Conservation (phyloP, 1,284 basidiomycete species). For the Cutaneotrichosporon dermatis region DNA sequence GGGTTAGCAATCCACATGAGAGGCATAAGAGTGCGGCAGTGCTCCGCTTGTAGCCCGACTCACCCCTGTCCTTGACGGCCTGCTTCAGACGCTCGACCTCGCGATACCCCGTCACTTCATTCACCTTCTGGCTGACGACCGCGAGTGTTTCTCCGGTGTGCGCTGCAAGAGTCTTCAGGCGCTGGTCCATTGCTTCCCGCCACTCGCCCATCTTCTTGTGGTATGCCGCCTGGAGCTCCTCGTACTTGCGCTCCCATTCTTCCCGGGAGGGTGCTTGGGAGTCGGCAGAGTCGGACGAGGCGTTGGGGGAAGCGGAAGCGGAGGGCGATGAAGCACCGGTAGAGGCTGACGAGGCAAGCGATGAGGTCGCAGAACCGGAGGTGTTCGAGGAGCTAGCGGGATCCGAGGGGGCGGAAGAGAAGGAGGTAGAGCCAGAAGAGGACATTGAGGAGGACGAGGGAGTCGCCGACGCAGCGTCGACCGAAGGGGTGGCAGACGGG, state of each 20-base stretch:
- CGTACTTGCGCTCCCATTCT: conserved; percentile 7
- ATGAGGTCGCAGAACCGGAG: too few relatives aligned
- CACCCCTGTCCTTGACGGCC: conserved; percentile 16
- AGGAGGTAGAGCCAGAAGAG: not conserved
- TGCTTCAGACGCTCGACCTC: conserved; percentile 77
- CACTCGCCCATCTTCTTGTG: not conserved
- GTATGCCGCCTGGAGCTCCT: conserved; percentile 6
- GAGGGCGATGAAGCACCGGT: not conserved
- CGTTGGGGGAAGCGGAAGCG: too few relatives aligned
- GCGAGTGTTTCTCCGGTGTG: conserved; percentile 56
- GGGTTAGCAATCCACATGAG: not conserved
- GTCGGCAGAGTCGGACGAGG: not conserved
- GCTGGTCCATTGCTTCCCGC: not conserved
- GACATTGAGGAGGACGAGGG: not conserved
- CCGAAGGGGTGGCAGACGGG: not conserved
- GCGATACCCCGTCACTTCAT: conserved; percentile 81
- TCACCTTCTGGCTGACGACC: conserved; percentile 69
- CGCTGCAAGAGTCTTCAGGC: conserved; percentile 15
- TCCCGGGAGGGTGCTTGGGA: not conserved
- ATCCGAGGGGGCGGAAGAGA: too few relatives aligned
- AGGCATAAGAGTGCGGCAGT: too few relatives aligned
- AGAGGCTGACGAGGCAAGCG: too few relatives aligned
- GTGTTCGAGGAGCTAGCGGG: too few relatives aligned
- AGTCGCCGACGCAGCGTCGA: too few relatives aligned
- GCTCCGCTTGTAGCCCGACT: not conserved